These are phyloP conservation scores for Mallotus japonicus DNA, from an alignment of 441 rosid genomes.

Conservation along the genomic window DNA sequence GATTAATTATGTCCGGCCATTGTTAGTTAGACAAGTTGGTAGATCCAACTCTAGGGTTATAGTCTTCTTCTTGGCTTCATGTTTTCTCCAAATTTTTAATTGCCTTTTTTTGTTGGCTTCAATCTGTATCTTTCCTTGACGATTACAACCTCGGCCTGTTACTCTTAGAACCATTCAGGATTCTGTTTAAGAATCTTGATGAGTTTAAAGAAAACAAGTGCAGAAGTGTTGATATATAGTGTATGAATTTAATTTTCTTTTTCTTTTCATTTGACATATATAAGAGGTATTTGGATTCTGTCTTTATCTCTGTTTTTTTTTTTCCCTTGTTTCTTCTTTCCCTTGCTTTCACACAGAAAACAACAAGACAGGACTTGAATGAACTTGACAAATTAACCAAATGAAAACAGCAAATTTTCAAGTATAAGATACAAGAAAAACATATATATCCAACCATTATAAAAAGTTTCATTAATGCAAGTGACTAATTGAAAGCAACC, in stretches of 20 bases:
- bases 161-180: slow-evolving; percentile 38
- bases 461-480: slow-evolving; percentile 4
- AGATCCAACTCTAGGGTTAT: background rate
- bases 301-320: background rate
- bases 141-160: slow-evolving; percentile 60
- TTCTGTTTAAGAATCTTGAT: slow-evolving; percentile 34
- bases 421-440: background rate
- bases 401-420: background rate
- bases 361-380: background rate
- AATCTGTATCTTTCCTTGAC: slow-evolving; percentile 13
- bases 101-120: no score
- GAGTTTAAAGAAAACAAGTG: slow-evolving; percentile 38
- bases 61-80: slow-evolving; percentile 5
- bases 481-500: slow-evolving; percentile 8
- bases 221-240: slow-evolving; percentile 44
- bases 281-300: background rate
- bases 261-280: background rate
- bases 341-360: no score
- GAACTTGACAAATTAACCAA: slow-evolving; percentile 3
- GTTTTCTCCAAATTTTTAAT: slow-evolving; percentile 4
- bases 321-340: background rate
- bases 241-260: background rate
- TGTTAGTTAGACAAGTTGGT: slow-evolving; percentile 3
- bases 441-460: no score
- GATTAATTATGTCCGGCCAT: background rate